A percentile compares a stretch with the other conserved stretches of the same genome.
phyloP scores from a whole-genome alignment of 495 filamentous ascomycete species.

The Penicillium lividum region DNA sequence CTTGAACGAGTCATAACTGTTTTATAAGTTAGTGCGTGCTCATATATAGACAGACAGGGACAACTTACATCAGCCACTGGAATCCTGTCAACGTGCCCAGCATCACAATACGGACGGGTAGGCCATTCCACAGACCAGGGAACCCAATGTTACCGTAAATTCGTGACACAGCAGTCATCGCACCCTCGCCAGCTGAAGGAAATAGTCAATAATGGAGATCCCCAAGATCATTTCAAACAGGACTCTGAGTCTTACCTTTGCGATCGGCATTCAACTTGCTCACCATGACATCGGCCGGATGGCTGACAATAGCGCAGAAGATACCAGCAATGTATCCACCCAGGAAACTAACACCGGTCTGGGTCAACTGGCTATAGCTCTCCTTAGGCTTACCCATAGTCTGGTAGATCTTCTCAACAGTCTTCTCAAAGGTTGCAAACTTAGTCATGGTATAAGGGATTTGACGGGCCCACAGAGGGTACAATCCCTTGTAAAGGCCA shows the following conservation, averaged over 20 bases:
- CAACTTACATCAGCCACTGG: conserved; percentile 67
- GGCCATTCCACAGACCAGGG: conserved; percentile 67
- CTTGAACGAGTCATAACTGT: conserved; percentile 72
- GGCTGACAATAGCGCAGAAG: conserved; percentile 64
- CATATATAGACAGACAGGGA: not conserved
- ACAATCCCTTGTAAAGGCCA: conserved; percentile 68
- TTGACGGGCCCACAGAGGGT: conserved; percentile 70
- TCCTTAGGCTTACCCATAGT: conserved; percentile 66
- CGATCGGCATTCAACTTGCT: conserved; percentile 68
- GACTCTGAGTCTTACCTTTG: conserved; percentile 45
- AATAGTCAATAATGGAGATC: conserved; percentile 10
- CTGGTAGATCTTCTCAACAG: conserved; percentile 62
- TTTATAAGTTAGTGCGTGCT: conserved; percentile 15
- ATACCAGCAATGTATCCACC: conserved; percentile 74
- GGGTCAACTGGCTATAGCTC: conserved; percentile 58
- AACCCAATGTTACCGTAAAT: conserved; percentile 78
- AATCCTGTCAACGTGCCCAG: conserved; percentile 67
- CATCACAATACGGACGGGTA: conserved; percentile 66
- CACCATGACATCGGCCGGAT: conserved; percentile 73
- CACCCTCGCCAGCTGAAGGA: conserved; percentile 59
- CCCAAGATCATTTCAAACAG: not conserved
- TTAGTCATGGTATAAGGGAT: conserved; percentile 79
- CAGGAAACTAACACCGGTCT: conserved; percentile 69
- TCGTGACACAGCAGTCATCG: conserved; percentile 59
- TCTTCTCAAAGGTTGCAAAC: conserved; percentile 73